Evolutionary conservation across 148 eudicot species (phyloP).

Genomic region (Cornus florida): DNA sequence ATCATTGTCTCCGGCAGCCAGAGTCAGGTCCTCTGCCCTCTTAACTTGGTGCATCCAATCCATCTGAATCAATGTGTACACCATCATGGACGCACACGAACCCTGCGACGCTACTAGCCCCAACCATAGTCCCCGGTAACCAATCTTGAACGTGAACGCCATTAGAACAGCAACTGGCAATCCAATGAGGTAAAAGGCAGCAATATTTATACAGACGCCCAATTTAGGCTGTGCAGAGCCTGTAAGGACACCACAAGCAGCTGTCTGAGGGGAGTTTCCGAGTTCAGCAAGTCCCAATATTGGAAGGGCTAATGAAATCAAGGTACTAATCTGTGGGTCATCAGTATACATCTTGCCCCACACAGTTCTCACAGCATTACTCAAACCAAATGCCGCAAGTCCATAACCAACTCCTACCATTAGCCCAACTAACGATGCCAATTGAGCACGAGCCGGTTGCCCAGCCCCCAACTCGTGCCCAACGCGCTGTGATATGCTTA

Average conservation of each 20-base stretch:
- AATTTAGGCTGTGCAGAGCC: conserved; percentile 78
- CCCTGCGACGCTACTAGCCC: conserved; percentile 73
- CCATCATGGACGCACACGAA: conserved; percentile 65
- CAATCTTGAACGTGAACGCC: conserved; percentile 52
- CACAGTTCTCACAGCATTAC: conserved; percentile 33
- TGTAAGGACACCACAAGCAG: conserved; percentile 69
- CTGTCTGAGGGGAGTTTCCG: conserved; percentile 86
- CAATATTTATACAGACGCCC: conserved; percentile 61
- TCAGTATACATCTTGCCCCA: conserved; percentile 82
- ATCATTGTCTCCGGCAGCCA: conserved; percentile 39
- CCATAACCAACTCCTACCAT: conserved; percentile 40
- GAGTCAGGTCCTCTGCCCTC: conserved; percentile 73
- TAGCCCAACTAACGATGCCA: conserved; percentile 57
- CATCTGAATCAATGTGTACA: conserved; percentile 46
- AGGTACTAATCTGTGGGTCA: conserved; percentile 42
- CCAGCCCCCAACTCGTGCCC: conserved; percentile 85
- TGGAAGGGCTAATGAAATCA: conserved; percentile 57
- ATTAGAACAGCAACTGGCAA: conserved; percentile 60
- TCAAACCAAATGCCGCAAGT: conserved; percentile 37
- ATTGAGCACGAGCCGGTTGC: conserved; percentile 48
- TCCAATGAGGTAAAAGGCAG: conserved; percentile 78
- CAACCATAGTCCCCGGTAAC: conserved; percentile 74
- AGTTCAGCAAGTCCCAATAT: conserved; percentile 75
- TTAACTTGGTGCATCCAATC: conserved; percentile 75
- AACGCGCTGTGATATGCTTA: conserved; percentile 69